These are phyloP conservation scores for Lipomyces sp. DNA, from an alignment of 805 yeast species.

Conservation along the genomic window DNA sequence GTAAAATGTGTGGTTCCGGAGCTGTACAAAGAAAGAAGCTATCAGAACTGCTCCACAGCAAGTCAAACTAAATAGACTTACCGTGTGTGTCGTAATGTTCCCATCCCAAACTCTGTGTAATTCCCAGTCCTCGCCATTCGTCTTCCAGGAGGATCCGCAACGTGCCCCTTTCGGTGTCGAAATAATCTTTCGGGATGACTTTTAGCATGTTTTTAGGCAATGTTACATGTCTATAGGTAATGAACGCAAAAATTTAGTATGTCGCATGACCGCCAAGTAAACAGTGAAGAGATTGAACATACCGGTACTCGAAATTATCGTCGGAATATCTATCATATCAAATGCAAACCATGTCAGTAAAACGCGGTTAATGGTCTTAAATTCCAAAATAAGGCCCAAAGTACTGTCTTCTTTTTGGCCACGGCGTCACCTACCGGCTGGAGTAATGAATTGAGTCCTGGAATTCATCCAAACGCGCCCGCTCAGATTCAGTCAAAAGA, in stretches of 20 bases:
- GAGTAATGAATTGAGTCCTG: conserved; percentile 95
- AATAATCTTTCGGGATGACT: conserved; percentile 91
- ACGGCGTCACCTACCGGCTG: conserved; percentile 54
- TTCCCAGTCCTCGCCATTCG: conserved; percentile 98
- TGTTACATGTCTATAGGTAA: conserved; percentile 77
- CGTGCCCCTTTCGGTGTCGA: conserved; percentile 92
- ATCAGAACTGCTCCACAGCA: background rate
- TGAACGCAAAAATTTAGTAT: background rate
- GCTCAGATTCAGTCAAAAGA: conserved; percentile 77
- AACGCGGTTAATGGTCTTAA: background rate
- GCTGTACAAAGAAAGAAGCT: conserved; percentile 48
- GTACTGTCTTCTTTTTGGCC: background rate
- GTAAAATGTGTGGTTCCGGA: conserved; percentile 95
- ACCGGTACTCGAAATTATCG: conserved; percentile 83
- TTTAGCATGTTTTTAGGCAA: conserved; percentile 95
- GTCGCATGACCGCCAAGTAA: background rate
- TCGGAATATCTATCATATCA: conserved; percentile 69
- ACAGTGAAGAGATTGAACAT: conserved; percentile 1
- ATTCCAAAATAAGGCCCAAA: background rate
- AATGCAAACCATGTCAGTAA: background rate
- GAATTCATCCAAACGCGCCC: conserved; percentile 85
- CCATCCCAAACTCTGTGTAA: conserved; percentile 98
- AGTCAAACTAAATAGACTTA: conserved; percentile 34
- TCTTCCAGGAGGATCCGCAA: conserved; percentile 88
- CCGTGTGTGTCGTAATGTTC: conserved; percentile 93